Conservation (phyloP, 179 eudicot species). For the Actinidia chinensis region DNA sequence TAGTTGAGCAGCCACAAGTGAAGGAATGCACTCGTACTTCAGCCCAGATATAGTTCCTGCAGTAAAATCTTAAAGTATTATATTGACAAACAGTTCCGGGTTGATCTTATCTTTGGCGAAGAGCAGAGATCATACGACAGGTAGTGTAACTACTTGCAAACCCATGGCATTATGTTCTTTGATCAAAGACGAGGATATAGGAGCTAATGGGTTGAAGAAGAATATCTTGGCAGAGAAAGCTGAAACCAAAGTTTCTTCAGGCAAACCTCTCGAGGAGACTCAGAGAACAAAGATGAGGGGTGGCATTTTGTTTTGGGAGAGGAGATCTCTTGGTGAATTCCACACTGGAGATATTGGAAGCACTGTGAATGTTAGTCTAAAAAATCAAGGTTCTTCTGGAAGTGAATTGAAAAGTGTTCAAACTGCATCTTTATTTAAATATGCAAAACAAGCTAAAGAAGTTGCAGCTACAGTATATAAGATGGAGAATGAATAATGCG, state of each 20-base stretch:
- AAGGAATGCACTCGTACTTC: no score
- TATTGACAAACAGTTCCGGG: slow-evolving; percentile 9
- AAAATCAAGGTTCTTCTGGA: slow-evolving; percentile 3
- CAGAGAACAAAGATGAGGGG: background rate
- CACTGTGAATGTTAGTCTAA: background rate
- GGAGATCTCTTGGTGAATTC: background rate
- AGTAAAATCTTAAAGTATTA: slow-evolving; percentile 3
- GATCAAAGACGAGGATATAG: no score
- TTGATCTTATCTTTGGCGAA: no score
- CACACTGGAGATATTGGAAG: background rate
- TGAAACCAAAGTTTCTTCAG: background rate
- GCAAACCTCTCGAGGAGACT: background rate
- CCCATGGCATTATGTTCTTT: no score
- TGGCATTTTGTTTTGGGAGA: background rate
- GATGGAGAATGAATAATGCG: background rate
- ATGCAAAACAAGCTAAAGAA: background rate
- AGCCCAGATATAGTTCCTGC: slow-evolving; percentile 2
- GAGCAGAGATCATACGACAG: no score
- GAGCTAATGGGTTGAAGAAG: background rate
- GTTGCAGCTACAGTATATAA: background rate
- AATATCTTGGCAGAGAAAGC: background rate
- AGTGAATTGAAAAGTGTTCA: background rate
- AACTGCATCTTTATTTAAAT: background rate
- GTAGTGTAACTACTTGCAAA: no score
- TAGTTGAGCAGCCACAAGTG: slow-evolving; percentile 4